These are phyloP conservation scores for Tanozyma kutaoensis DNA, from an alignment of 805 yeast genomes.

Conservation along the genomic window DNA sequence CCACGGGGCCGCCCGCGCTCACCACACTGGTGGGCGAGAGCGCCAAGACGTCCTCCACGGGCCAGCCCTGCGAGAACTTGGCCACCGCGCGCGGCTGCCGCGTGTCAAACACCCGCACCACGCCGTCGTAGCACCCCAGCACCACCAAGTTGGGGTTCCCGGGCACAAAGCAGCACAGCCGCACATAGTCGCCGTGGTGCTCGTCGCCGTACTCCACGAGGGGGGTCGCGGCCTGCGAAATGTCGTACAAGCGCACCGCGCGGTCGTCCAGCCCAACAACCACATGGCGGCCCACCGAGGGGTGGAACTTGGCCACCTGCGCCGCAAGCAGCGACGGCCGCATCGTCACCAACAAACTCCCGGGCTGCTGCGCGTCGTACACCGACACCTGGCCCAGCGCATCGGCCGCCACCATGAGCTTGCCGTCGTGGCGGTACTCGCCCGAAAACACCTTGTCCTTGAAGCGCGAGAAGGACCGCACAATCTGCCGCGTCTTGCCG, in stretches of 20 bases:
- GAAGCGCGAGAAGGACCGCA: conserved; percentile 75
- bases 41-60: conserved; percentile 77
- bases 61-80: conserved; percentile 55
- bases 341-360: conserved; percentile 67
- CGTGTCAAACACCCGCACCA: conserved; percentile 72
- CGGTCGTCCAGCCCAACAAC: conserved; percentile 89
- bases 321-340: conserved; percentile 81
- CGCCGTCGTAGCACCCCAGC: conserved; percentile 91
- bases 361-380: conserved; percentile 71
- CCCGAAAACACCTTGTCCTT: conserved; percentile 89
- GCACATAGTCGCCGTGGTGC: conserved; percentile 81
- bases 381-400: conserved; percentile 88
- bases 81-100: conserved; percentile 54
- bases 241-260: conserved; percentile 77
- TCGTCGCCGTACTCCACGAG: conserved; percentile 40
- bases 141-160: conserved; percentile 65
- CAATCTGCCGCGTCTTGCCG: conserved; percentile 85
- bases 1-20: conserved; percentile 67
- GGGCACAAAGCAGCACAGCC: conserved; percentile 71
- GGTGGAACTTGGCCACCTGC: conserved; percentile 88
- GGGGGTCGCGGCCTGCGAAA: conserved; percentile 60
- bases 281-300: conserved; percentile 57
- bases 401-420: conserved; percentile 85
- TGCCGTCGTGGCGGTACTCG: conserved; percentile 85
- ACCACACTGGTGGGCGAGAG: conserved; percentile 64